Conservation (phyloP, 495 filamentous ascomycete species). For the Neurospora intermedia region DNA sequence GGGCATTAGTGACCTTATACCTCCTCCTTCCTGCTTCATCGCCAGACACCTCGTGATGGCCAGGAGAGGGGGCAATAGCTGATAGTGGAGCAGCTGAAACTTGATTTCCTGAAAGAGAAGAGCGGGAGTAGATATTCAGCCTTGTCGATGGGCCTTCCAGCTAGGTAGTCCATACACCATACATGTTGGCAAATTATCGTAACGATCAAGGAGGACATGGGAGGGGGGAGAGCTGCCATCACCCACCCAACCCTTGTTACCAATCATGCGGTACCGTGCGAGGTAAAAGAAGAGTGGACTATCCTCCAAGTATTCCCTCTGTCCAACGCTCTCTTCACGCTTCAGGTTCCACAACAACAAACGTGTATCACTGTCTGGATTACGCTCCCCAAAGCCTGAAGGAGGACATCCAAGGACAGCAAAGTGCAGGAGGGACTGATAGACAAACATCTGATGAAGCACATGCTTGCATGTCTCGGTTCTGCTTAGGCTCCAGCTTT, state of each 20-base stretch:
- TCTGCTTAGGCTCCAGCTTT: not conserved
- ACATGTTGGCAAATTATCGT: not conserved
- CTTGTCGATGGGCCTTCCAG: not conserved
- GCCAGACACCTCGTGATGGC: not conserved
- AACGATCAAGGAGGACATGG: not conserved
- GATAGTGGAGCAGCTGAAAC: not conserved
- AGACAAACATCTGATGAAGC: not conserved
- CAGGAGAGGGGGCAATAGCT: not conserved
- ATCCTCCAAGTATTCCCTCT: not conserved
- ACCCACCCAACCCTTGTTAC: not conserved
- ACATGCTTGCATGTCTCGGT: not conserved
- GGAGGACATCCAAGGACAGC: not conserved
- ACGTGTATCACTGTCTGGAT: not conserved
- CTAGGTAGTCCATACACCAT: not conserved
- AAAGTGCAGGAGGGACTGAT: not conserved
- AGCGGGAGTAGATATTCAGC: not conserved
- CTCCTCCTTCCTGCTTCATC: not conserved
- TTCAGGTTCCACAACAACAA: not conserved
- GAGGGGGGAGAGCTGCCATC: not conserved
- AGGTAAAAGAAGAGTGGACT: not conserved
- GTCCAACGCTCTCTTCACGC: not conserved
- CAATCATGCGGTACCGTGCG: not conserved
- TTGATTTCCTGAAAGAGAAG: not conserved
- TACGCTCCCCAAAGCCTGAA: not conserved
- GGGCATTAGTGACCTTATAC: not conserved